Percentiles rank a stretch among this genome's conserved stretches.
These are phyloP conservation scores for Paramyrothecium sp. DNA, from an alignment of 2,329 filamentous ascomycete species.

Conservation along the genomic window DNA sequence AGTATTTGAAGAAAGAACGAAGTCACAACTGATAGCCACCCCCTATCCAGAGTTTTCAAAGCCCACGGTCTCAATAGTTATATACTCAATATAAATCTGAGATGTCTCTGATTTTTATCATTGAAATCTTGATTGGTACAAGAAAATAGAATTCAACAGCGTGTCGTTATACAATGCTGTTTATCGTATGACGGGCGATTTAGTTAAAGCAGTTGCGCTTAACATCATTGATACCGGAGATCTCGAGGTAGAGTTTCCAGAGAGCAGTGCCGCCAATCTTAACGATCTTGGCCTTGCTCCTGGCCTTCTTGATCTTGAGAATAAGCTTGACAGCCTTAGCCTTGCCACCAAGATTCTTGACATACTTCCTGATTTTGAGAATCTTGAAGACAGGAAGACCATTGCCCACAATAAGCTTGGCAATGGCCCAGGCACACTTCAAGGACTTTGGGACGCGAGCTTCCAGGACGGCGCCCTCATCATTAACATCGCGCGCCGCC, in stretches of 20 bases:
- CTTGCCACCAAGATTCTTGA: background rate
- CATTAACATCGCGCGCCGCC: background rate
- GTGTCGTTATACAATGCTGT: no score
- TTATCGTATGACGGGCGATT: background rate
- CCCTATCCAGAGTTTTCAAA: no score
- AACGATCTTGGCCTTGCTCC: background rate
- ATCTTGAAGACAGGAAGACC: background rate
- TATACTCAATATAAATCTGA: no score
- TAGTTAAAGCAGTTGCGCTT: background rate
- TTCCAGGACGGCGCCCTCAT: background rate
- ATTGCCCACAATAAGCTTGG: background rate
- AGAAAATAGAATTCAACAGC: no score
- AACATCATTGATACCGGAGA: background rate
- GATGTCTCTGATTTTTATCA: no score
- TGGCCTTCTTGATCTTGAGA: background rate
- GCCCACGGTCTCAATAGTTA: no score
- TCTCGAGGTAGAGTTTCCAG: background rate
- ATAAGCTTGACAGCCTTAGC: background rate
- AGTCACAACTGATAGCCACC: no score
- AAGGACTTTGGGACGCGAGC: background rate
- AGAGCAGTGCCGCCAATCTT: background rate
- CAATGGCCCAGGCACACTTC: background rate
- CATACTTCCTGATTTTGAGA: background rate
- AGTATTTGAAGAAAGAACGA: no score
- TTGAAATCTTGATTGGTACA: no score